Evolutionary conservation across 1,139 yeast species (phyloP).

Genomic region (Scheffersomyces cryptocercus): DNA sequence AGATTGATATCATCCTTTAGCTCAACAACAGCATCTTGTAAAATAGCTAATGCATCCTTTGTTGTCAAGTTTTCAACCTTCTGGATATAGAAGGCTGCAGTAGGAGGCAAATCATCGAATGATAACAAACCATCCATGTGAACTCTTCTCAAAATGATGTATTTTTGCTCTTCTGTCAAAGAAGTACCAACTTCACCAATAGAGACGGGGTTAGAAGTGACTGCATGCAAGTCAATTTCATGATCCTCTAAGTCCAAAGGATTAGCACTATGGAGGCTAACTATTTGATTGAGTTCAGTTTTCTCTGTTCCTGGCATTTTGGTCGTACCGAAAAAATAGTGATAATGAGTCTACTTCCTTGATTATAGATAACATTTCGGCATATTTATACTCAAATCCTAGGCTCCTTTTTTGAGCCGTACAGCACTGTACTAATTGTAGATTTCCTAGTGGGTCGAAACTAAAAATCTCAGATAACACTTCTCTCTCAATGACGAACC

Average conservation of each 20-base stretch:
- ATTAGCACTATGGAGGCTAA: neutral
- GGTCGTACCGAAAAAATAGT: no score
- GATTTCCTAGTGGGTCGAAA: no score
- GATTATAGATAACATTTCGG: no score
- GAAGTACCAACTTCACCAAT: slow-evolving; percentile 28
- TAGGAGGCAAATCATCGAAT: slow-evolving; percentile 35
- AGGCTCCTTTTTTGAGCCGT: no score
- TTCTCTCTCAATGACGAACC: no score
- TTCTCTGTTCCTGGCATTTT: neutral
- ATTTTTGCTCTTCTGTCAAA: slow-evolving; percentile 1
- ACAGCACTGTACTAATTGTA: no score
- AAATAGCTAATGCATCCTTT: slow-evolving; percentile 18
- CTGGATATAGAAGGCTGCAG: slow-evolving; percentile 22
- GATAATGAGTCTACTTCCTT: no score
- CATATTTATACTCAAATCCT: no score
- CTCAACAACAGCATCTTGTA: slow-evolving; percentile 16
- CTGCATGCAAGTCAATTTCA: slow-evolving; percentile 12
- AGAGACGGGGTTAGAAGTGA: slow-evolving; percentile 18
- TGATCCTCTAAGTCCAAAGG: slow-evolving; percentile 13
- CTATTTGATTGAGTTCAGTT: neutral
- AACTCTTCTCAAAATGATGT: slow-evolving; percentile 32
- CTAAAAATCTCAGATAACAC: no score
- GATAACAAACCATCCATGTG: slow-evolving; percentile 8
- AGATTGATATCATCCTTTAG: slow-evolving; percentile 27
- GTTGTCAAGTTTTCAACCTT: slow-evolving; percentile 18